Base-by-base conservation (phyloP, 2,329 filamentous ascomycete species). In the Diaporthe vexans region DNA sequence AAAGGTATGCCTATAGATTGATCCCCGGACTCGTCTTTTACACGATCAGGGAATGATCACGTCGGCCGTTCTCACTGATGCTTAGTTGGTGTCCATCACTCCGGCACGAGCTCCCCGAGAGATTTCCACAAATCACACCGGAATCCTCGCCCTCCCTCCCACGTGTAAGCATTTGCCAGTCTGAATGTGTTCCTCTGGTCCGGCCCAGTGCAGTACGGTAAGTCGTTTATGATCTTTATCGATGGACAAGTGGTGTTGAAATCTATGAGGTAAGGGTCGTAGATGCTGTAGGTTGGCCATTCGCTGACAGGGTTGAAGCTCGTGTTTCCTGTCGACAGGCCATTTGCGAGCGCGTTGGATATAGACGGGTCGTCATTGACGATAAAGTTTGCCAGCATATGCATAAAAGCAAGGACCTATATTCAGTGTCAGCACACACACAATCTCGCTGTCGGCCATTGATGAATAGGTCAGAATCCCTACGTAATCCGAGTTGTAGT, bases 211-310 rank as follows among this genome's bases (percentile, higher is more conserved):
- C 68, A 71, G 40, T 59, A 61, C 4, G 56, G 57, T 13, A 71
- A 26, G 40, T 21, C 68, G 21, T 56, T 29, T 24, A 71, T 21
- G 15, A 40, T 35, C 40, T 51, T 37, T 33, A n/a, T 58, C 1
- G 68, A 71, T n/a, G 68, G 56, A 24, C 68, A 71, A 21, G 68
- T 71, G 21, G 54, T 59, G 40, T 71, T 71, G 29, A 71, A n/a
- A 8, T 71, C 43, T 56, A 59, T 51, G 54, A 71, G 68, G 9
- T 3, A 15, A 4, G 68, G 68, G 11, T n/a, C 46, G 33, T 71
- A 71, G 40, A 71, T 51, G 19, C 54, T 59, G 46, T 59, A 71
- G 11, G 29, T 24, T 4, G 68, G 68, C 68, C 68, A 71, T 8
- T 59, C 54, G 52, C 68, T 71, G 40, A 29, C 68, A 19, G 68